Conservation (phyloP, 345 rosid species). For the Trapa bicornis region DNA sequence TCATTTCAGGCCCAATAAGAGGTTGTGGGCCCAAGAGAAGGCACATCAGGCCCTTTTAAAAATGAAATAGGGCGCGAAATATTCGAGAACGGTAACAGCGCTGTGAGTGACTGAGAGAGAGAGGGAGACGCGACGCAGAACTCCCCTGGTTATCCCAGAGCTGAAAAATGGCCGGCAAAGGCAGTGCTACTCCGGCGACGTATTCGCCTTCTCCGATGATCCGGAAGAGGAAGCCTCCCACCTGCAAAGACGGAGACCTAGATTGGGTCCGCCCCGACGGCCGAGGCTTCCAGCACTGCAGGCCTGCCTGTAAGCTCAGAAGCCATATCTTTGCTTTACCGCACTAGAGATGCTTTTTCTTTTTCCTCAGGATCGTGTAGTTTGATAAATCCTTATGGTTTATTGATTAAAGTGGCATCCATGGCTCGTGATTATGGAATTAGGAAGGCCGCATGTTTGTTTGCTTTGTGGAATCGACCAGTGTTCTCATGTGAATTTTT, state of each 20-base stretch:
- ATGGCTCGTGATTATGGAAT: background rate
- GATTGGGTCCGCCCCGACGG: conserved; percentile 93
- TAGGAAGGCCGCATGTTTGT: background rate
- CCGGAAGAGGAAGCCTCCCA: conserved; percentile 28
- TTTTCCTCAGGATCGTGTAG: background rate
- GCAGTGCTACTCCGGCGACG: conserved; percentile 39
- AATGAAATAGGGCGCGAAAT: background rate
- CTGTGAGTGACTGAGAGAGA: background rate
- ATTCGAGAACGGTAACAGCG: background rate
- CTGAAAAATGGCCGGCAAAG: conserved; percentile 34
- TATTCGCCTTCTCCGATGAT: conserved; percentile 43
- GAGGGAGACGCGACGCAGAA: background rate
- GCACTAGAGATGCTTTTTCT: background rate
- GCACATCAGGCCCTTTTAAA: background rate
- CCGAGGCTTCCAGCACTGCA: conserved; percentile 79
- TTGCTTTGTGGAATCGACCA: background rate
- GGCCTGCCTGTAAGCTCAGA: conserved; percentile 62
- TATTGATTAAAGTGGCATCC: background rate
- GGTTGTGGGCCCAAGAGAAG: background rate
- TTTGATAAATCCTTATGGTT: background rate
- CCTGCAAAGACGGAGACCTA: conserved; percentile 38
- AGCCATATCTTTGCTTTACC: background rate
- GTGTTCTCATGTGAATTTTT: background rate
- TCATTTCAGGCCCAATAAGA: background rate
- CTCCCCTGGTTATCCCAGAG: background rate